These are phyloP conservation scores for Hanseniaspora mollemarum DNA, from an alignment of 805 yeast species.

Conservation along the genomic window DNA sequence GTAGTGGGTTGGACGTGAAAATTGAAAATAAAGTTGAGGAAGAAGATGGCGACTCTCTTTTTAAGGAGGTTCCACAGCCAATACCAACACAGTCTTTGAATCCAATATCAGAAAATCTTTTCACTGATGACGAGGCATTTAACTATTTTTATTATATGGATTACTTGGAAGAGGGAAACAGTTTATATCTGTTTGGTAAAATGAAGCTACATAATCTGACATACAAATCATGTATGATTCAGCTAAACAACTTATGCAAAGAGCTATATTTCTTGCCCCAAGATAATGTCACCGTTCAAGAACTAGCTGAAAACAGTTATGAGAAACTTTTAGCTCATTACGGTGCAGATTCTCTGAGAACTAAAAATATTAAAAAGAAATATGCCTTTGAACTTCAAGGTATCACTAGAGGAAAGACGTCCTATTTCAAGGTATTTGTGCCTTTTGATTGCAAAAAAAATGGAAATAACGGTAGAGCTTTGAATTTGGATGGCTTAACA, in stretches of 20 bases:
- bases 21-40: constrained; percentile 29
- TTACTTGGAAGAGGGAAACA: constrained; percentile 62
- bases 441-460: constrained; percentile 61
- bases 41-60: constrained; percentile 27
- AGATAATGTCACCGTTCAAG: constrained; percentile 43
- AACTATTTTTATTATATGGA: constrained; percentile 85
- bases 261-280: constrained; percentile 73
- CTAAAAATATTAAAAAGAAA: constrained; percentile 61
- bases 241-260: constrained; percentile 55
- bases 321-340: constrained; percentile 52
- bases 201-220: constrained; percentile 34
- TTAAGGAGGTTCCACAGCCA: not conserved
- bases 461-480: constrained; percentile 40
- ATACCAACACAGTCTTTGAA: constrained; percentile 16
- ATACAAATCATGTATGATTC: constrained; percentile 60
- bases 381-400: constrained; percentile 82
- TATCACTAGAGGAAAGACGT: constrained; percentile 58
- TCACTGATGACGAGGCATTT: constrained; percentile 34
- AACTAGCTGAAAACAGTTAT: constrained; percentile 66
- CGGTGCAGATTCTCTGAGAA: constrained; percentile 50
- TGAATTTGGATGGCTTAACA: constrained; percentile 61
- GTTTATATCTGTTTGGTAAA: constrained; percentile 71
- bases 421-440: constrained; percentile 64
- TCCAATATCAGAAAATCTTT: constrained; percentile 26
- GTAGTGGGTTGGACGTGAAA: constrained; percentile 22